Evolutionary conservation across 179 eudicot genomes (phyloP), one percentile per base, ranked within the genome.

Genomic region (Silene noctiflora): DNA sequence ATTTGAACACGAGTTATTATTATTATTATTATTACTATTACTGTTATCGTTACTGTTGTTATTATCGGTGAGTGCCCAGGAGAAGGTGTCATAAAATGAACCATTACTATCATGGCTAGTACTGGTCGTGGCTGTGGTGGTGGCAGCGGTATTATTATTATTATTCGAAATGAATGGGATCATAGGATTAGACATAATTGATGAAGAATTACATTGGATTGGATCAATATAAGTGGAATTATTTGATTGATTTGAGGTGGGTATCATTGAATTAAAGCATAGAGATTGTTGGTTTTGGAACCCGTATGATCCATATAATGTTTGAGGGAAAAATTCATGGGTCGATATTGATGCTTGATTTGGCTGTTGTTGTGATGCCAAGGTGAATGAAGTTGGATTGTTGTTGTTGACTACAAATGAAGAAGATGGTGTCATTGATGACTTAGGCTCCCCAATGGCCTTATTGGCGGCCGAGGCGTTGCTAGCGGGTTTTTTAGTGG

Each of bases 241-340:
- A 20, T 16, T 48, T 0, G 19, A 13, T 12, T 42, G 78, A 19
- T 51, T 51, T 7, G 29, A 11, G 35, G 63, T n/a, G 24, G 33
- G 73, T 77, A 10, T 4, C 8, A 61, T 77, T 5, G 89, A 71
- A 48, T 82, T 83, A 75, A 81, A 85, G 76, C 87, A 87, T 14
- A 83, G 79, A 42, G 58, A 33, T 44, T 29, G 73, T 58, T 78
- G 63, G 62, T 55, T 74, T 53, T 75, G 77, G 64, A 79, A 82
- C 62, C 84, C 81, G 10, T 75, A 82, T 24, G 85, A 78, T 10
- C 77, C 74, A 44, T 78, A 78, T 19, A 78, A 17, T 61, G 87
- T 75, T 60, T 88, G 86, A 0, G 83, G 84, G 82, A 93, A 90
- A 66, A 93, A 91, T 42, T 90, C 93, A 21, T 93, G 94, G 35